phyloP scores from a whole-genome alignment of 306 rosid species.

The Vigna reflexopilosa region DNA sequence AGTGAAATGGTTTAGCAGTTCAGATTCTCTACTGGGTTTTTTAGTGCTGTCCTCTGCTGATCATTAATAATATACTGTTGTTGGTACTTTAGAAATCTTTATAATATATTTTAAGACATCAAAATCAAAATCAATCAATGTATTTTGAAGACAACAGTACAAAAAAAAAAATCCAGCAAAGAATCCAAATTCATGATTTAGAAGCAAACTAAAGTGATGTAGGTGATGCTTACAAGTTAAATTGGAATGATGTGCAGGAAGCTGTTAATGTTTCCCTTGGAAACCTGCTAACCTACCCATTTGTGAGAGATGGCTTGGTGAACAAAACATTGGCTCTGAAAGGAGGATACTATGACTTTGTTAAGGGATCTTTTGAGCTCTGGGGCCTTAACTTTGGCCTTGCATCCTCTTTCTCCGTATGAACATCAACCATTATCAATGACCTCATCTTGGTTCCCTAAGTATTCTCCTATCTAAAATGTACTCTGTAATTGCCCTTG shows the following conservation, averaged over 20 bases:
- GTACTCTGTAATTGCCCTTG: conserved; percentile 49
- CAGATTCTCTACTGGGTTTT: too few relatives aligned
- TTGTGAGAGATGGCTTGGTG: conserved; percentile 90
- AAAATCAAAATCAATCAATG: too few relatives aligned
- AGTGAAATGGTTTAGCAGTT: neutral
- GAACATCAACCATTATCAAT: conserved; percentile 66
- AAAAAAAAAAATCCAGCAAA: too few relatives aligned
- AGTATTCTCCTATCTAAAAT: conserved; percentile 55
- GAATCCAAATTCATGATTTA: neutral
- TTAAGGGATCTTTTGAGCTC: conserved; percentile 85
- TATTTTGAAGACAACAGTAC: too few relatives aligned
- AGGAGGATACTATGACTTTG: conserved; percentile 93
- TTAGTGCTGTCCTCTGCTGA: too few relatives aligned
- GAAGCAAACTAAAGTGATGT: neutral
- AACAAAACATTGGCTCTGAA: conserved; percentile 78
- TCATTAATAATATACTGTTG: too few relatives aligned
- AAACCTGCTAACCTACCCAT: conserved; percentile 89
- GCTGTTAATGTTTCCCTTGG: conserved; percentile 87
- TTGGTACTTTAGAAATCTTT: too few relatives aligned
- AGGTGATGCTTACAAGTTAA: conserved; percentile 12
- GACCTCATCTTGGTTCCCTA: conserved; percentile 57
- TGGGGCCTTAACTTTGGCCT: conserved; percentile 90
- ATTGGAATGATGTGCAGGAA: conserved; percentile 68
- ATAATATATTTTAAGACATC: too few relatives aligned
- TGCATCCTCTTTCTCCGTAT: conserved; percentile 80